Evolutionary conservation across 2,329 filamentous ascomycete genomes (phyloP).

Genomic region (Acrodontium crateriforme): DNA sequence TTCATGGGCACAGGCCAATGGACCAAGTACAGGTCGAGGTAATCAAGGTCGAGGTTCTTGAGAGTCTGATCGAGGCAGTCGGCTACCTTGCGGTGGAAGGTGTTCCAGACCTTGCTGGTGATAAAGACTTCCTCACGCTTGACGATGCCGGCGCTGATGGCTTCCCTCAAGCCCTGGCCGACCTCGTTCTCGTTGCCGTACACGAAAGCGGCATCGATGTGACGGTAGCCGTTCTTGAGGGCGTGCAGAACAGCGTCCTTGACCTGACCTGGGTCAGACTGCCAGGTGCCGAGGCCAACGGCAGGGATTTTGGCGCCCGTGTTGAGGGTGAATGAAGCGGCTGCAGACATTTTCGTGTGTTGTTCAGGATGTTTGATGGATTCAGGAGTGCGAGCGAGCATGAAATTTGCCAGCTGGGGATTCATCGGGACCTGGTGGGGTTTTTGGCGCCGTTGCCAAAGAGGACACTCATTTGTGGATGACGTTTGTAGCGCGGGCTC

Average conservation of each 20-base stretch:
- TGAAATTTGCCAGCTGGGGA: constrained; percentile 18
- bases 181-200: constrained; percentile 77
- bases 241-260: constrained; percentile 35
- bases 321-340: constrained; percentile 21
- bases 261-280: constrained; percentile 31
- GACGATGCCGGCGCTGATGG: constrained; percentile 49
- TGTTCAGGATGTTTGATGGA: constrained; percentile 15
- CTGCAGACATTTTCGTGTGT: constrained; percentile 13
- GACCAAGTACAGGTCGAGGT: constrained; percentile 69
- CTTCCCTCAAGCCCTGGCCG: constrained; percentile 61
- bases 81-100: constrained; percentile 58
- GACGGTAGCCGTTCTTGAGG: constrained; percentile 35
- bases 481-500: background rate
- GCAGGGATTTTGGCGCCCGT: constrained; percentile 26
- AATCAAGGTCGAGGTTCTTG: constrained; percentile 59
- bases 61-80: constrained; percentile 59
- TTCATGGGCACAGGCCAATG: constrained; percentile 68
- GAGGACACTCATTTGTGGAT: background rate
- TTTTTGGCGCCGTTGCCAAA: background rate
- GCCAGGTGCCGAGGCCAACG: constrained; percentile 27
- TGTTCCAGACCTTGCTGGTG: constrained; percentile 75
- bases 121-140: constrained; percentile 72
- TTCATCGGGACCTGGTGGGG: too few species aligned
- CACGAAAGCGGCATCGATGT: constrained; percentile 60
- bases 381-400: constrained; percentile 15